Evolutionary conservation across 2,329 filamentous ascomycete species (phyloP).

Genomic region (Beauveria rudraprayagi): DNA sequence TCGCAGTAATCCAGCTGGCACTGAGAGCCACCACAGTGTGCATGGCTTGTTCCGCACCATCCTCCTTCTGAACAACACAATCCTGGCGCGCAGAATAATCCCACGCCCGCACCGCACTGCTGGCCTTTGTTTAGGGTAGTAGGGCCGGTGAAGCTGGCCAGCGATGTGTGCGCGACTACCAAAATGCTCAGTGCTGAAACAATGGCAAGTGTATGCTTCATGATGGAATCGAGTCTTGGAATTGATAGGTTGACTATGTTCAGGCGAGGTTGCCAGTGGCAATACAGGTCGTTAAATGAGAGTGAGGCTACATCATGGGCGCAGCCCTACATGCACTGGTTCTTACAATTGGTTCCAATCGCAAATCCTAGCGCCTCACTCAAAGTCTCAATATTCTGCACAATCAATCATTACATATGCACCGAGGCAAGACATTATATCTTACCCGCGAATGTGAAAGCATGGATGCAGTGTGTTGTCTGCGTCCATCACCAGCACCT

Average conservation of each 20-base stretch:
- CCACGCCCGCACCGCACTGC: slow-evolving; percentile 27
- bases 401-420: background rate
- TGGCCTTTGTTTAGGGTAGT: slow-evolving; percentile 1
- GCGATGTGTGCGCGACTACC: background rate
- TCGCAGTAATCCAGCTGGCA: slow-evolving; percentile 33
- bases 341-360: too few species aligned
- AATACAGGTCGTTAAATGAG: too few species aligned
- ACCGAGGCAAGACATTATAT: background rate
- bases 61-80: slow-evolving; percentile 30
- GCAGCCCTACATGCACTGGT: too few species aligned
- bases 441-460: background rate
- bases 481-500: background rate
- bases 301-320: too few species aligned
- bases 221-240: background rate
- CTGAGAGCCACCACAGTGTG: slow-evolving; percentile 29
- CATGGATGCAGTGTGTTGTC: background rate
- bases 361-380: background rate
- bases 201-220: background rate
- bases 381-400: background rate
- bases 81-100: slow-evolving; percentile 24
- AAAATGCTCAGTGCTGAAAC: background rate
- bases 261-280: background rate
- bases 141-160: background rate
- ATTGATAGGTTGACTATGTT: too few species aligned
- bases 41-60: slow-evolving; percentile 27